Evolutionary conservation across 805 yeast genomes (phyloP), one percentile per base, ranked within the genome.

Genomic region (Schwanniomyces occidentalis): DNA sequence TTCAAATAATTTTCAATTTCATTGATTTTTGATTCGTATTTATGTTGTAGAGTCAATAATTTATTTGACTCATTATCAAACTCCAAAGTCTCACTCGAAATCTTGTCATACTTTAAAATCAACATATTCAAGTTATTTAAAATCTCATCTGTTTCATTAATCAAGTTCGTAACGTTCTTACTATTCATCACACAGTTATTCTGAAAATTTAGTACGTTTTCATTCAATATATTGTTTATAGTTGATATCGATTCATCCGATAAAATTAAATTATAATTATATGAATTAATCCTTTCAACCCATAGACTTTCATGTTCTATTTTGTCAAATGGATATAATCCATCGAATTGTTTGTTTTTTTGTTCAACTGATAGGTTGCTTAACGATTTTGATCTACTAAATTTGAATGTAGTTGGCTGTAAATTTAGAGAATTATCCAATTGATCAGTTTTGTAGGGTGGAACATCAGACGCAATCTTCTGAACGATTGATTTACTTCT

Each of bases 401-500:
- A 20, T 16, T 30, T 32, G 16, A 18, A 34, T n/a, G 19, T 13
- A 5, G 32, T 13, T 21, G 26, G 18, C 10, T 12, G 13, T 12
- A 18, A 4, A n/a, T 27, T 22, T 18, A 17, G 16, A 10, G 24
- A 16, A 14, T 16, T 32, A 10, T 37, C 42, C 21, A 49, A 35
- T 24, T 52, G 41, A 20, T 55, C 60, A 16, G 67, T 65, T 2
- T 54, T 43, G 14, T 59, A 58, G 2, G 51, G 24, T 14, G 81
- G 80, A 7, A 71, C 66, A 22, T 72, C 75, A 27, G 70, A 56
- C 0, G 88, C 88, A 30, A 82, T 79, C 19, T 65, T 58, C 32
- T 78, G 78, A 1, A 82, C 87, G 41, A 80, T 73, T 2, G 89
- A 81, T 40, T 75, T 72, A 35, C 81, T 70, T 49, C 88, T 65